Evolutionary conservation across 208 protist species (phyloP).

Genomic region (Trypanosoma vivax): DNA sequence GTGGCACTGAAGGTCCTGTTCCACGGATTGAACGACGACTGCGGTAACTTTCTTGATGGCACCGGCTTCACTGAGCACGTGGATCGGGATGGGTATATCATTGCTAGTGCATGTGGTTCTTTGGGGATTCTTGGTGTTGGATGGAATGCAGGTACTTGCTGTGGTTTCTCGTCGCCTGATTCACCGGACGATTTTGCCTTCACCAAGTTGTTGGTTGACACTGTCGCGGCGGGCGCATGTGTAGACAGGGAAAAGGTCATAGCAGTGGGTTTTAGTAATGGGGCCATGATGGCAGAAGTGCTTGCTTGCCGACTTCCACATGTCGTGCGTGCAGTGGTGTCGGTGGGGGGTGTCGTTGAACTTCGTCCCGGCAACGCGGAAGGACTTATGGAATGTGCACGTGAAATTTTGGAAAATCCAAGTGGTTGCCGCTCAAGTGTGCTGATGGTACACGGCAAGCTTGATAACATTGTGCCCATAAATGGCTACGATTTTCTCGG

Average conservation of each 20-base stretch:
- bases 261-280: slow-evolving; percentile 77
- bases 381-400: slow-evolving; percentile 35
- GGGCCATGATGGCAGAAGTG: slow-evolving; percentile 68
- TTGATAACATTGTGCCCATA: slow-evolving; percentile 60
- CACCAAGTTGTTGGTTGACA: slow-evolving; percentile 24
- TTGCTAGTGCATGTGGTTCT: slow-evolving; percentile 60
- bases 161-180: slow-evolving; percentile 35
- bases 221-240: slow-evolving; percentile 11
- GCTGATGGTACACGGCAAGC: slow-evolving; percentile 67
- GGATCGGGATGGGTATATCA: slow-evolving; percentile 38
- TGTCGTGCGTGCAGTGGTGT: slow-evolving; percentile 38
- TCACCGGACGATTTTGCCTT: slow-evolving; percentile 54
- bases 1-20: slow-evolving; percentile 48
- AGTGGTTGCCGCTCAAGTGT: slow-evolving; percentile 19
- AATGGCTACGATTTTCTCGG: slow-evolving; percentile 37
- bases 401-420: slow-evolving; percentile 10
- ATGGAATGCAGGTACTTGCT: slow-evolving; percentile 73
- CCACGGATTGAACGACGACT: slow-evolving; percentile 64
- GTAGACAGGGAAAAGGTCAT: slow-evolving; percentile 39
- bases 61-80: slow-evolving; percentile 47
- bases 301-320: slow-evolving; percentile 40
- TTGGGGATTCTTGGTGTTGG: slow-evolving; percentile 40
- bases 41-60: slow-evolving; percentile 40
- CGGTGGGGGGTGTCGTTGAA: slow-evolving; percentile 56
- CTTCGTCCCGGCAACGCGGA: slow-evolving; percentile 46